Evolutionary conservation across 148 eudicot genomes (phyloP), one percentile per base, ranked within the genome.

Genomic region (Vaccinium corymbosum): DNA sequence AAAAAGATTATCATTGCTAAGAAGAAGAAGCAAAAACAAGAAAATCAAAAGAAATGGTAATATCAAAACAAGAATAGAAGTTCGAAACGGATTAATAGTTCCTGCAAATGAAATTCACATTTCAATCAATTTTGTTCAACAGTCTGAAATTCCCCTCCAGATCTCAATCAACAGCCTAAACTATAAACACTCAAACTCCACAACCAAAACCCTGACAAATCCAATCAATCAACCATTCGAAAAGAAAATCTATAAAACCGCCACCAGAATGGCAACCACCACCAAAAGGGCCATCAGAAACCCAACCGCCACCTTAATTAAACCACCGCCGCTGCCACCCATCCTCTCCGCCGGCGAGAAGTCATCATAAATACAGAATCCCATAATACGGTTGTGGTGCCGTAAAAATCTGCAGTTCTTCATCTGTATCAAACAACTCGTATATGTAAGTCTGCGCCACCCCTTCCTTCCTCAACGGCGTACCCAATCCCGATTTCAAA

Each of bases 401-500:
- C 56, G 66, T 52, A 27, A 25, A 68, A 20, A 27, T 84, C 32
- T 29, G 29, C 50, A 71, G 35, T 32, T 77, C 14, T 13, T 53
- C 66, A 19, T 84, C 87, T 0, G 55, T 84, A 53, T 95, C 98
- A 66, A 95, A 93, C 81, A 94, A 32, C 80, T 95, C 91, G 55
- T 88, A 95, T 7, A 94, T 81, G 80, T 91, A 94, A 22, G 88
- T 92, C 87, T 89, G 91, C 10, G 87, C 84, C 1, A 85, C 92
- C 0, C 95, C 97, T 32, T 94, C 98, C 75, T 92, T 94, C 88
- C 93, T 90, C 89, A 95, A 52, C 0, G 98, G 95, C 0, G 98
- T 93, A 0, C 98, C 98, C 20, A 64, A 4, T 0, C 98, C 95
- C 9, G 91, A 87, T 55, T 80, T 90, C 82, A 95, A 48, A 78